Evolutionary conservation across 306 rosid genomes (phyloP), one percentile per base, ranked within the genome.

Genomic region (Pyrus communis): DNA sequence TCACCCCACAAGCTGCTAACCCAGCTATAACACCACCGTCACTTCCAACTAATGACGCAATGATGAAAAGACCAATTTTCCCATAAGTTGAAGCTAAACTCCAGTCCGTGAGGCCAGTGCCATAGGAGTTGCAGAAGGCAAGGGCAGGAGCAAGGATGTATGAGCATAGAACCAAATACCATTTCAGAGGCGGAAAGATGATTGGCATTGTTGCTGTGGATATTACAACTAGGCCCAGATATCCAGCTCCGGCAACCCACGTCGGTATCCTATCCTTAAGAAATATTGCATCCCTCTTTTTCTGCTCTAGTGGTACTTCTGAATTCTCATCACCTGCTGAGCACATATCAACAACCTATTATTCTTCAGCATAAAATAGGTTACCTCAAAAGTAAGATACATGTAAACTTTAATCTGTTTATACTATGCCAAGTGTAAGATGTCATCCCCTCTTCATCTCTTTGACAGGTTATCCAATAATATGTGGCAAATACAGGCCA

Each of bases 101-200:
- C 93, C 97, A 92, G 84, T 92, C 97, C 0, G 97, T 96, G 81
- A 96, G 98, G 28, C 98, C 98, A 1, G 88, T 73, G 64, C 98
- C 99, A 1, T 91, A 96, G 9, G 99, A 96, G 87, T 96, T 96
- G 85, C 98, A 96, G 65, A 96, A 92, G 75, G 98, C 99, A 65
- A 96, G 90, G 82, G 88, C 92, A 2, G 99, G 98, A 76, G 97
- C 99, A 64, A 96, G 81, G 69, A 92, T 76, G 82, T 96, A 96
- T 11, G 93, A 86, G 80, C 96, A 73, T 12, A 92, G 89, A 85
- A 92, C 90, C 82, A 96, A 79, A 77, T 92, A 92, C 99, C 98
- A 96, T 83, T 92, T 92, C 65, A 96, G 88, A 74, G 98, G 96
- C 23, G 98, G 99, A 75, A 96, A 96, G 71, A 96, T 87, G 1